These are phyloP conservation scores for Hyaloperonospora arabidopsidis DNA, from an alignment of 352 stramenopile genomes.

Conservation along the genomic window DNA sequence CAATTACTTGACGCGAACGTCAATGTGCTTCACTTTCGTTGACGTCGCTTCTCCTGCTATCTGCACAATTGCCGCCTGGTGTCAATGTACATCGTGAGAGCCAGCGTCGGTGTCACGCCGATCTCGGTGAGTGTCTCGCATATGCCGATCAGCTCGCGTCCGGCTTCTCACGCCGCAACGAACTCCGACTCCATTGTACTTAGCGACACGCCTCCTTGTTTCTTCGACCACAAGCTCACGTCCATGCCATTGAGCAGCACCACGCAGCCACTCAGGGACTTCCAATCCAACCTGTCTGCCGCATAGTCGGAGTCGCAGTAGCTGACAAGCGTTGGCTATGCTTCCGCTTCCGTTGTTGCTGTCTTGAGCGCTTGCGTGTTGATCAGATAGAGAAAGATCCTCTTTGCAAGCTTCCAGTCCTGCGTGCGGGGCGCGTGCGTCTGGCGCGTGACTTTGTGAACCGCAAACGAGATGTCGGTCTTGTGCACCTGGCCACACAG, in stretches of 20 bases:
- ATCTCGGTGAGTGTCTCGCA: too few species aligned
- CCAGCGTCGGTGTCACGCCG: too few species aligned
- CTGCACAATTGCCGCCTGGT: too few species aligned
- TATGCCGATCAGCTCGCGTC: not conserved
- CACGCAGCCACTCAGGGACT: not conserved
- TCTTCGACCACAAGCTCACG: not conserved
- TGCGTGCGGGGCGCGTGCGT: not conserved
- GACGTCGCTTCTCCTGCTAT: not conserved
- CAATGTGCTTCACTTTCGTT: too few species aligned
- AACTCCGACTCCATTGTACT: not conserved
- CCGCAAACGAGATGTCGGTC: not conserved
- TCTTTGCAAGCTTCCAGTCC: not conserved
- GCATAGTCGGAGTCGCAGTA: not conserved
- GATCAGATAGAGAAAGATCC: not conserved
- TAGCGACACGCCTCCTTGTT: not conserved
- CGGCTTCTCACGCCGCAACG: not conserved
- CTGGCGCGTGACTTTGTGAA: not conserved
- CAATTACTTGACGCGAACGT: too few species aligned
- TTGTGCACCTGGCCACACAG: not conserved
- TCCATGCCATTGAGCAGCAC: not conserved
- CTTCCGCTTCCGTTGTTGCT: not conserved
- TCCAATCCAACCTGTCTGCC: not conserved
- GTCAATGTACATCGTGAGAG: too few species aligned
- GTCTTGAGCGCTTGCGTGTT: not conserved
- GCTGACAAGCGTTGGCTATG: not conserved